A percentile compares a stretch with the other conserved stretches of the same genome.
Conservation (phyloP, 148 eudicot genomes). For the Linanthus parryae region DNA sequence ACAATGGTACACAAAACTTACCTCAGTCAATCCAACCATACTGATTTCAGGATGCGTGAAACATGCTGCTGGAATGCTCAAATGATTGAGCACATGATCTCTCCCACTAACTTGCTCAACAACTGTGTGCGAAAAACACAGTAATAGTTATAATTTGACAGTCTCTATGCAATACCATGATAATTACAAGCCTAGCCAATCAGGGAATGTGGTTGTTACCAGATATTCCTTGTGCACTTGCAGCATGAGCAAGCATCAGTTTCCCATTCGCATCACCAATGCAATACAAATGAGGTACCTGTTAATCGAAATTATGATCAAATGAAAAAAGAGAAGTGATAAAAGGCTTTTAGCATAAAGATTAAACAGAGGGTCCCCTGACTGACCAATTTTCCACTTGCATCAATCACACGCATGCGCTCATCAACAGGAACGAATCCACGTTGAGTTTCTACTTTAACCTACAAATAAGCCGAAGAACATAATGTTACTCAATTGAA, state of each 20-base stretch:
- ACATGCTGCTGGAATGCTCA: conserved; percentile 96
- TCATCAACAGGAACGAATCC: conserved; percentile 98
- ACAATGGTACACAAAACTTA: conserved; percentile 25
- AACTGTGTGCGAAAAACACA: conserved; percentile 36
- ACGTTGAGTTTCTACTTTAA: conserved; percentile 85
- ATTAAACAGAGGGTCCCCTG: not conserved
- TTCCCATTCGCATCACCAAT: conserved; percentile 99
- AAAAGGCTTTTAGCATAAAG: not conserved
- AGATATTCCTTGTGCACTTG: conserved; percentile 99
- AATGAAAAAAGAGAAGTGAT: conserved; percentile 9
- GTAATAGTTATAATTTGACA: conserved; percentile 10
- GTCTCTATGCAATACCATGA: not conserved
- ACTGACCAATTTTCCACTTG: conserved; percentile 66
- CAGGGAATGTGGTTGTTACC: conserved; percentile 31
- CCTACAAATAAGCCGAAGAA: conserved; percentile 53
- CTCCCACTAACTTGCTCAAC: conserved; percentile 95
- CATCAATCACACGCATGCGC: conserved; percentile 92
- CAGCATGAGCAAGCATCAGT: conserved; percentile 99
- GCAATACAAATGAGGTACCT: conserved; percentile 96
- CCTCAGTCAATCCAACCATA: conserved; percentile 99
- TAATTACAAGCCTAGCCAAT: not conserved
- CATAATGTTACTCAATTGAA: too few relatives aligned
- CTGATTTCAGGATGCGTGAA: conserved; percentile 99
- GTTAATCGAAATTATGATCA: conserved; percentile 11
- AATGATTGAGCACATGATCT: conserved; percentile 89